These are phyloP conservation scores for Trichophyton rubrum DNA, from an alignment of 2,329 filamentous ascomycete genomes.

Conservation along the genomic window DNA sequence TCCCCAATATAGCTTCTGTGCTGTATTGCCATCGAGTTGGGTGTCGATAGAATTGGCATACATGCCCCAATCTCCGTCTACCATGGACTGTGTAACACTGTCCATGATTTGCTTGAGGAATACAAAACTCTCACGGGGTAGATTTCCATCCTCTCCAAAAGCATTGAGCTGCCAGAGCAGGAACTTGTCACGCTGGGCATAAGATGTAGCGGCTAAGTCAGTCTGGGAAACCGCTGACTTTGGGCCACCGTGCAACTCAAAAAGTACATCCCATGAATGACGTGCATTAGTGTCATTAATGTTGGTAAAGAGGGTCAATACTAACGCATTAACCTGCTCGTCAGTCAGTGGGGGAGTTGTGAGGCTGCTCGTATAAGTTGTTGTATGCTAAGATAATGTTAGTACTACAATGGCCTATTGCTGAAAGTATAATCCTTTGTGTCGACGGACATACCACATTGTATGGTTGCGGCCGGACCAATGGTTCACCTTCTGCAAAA, in stretches of 20 bases:
- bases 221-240: constrained; percentile 40
- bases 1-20: constrained; percentile 42
- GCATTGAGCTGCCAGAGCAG: constrained; percentile 49
- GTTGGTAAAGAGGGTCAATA: neutral
- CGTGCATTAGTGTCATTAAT: constrained; percentile 31
- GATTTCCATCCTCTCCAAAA: constrained; percentile 24
- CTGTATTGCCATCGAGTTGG: constrained; percentile 22
- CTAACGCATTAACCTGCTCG: neutral
- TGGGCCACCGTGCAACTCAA: constrained; percentile 44
- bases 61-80: constrained; percentile 26
- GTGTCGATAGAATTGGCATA: constrained; percentile 50
- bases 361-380: neutral
- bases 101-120: constrained; percentile 33
- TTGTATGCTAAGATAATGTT: neutral
- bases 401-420: neutral
- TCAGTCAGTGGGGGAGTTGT: neutral
- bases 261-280: constrained; percentile 34
- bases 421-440: neutral
- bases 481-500: neutral
- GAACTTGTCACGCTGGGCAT: constrained; percentile 48
- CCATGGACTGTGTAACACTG: constrained; percentile 35
- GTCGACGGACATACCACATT: neutral
- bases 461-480: neutral
- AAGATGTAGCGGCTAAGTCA: constrained; percentile 42
- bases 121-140: constrained; percentile 16